Percentiles rank a stretch among this genome's conserved stretches.
phyloP scores from a whole-genome alignment of 805 yeast species.

The Kuraishia floccosa region DNA sequence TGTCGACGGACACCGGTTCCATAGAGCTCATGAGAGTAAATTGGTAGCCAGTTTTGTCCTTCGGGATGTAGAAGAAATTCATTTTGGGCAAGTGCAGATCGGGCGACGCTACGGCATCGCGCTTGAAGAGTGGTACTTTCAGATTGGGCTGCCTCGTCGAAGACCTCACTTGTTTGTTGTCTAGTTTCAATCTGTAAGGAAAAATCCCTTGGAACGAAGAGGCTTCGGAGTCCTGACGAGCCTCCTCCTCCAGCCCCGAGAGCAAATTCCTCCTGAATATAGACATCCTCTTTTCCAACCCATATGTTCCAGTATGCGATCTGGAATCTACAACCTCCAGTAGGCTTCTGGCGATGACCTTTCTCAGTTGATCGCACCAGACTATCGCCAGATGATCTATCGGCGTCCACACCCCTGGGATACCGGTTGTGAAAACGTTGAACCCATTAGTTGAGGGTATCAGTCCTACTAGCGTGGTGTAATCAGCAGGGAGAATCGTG shows the following conservation, averaged over 20 bases:
- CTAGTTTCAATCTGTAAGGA: constrained; percentile 16
- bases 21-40: constrained; percentile 19
- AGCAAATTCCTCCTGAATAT: constrained; percentile 33
- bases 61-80: constrained; percentile 20
- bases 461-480: constrained; percentile 61
- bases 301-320: constrained; percentile 35
- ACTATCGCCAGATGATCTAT: constrained; percentile 92
- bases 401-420: constrained; percentile 89
- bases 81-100: constrained; percentile 15
- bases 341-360: constrained; percentile 45
- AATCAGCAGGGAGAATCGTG: constrained; percentile 79
- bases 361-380: constrained; percentile 88
- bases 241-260: constrained; percentile 45
- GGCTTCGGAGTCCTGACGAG: constrained; percentile 15
- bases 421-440: constrained; percentile 73
- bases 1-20: constrained; percentile 13
- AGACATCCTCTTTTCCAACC: constrained; percentile 45
- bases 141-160: constrained; percentile 15
- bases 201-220: constrained; percentile 7
- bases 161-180: constrained; percentile 18
- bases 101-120: constrained; percentile 5
- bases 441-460: constrained; percentile 72
- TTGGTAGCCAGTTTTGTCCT: constrained; percentile 14
- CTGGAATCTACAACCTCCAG: constrained; percentile 45
- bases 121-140: constrained; percentile 12